These are phyloP conservation scores for Trichoderma reesei DNA, from an alignment of 495 filamentous ascomycete genomes.

Conservation along the genomic window DNA sequence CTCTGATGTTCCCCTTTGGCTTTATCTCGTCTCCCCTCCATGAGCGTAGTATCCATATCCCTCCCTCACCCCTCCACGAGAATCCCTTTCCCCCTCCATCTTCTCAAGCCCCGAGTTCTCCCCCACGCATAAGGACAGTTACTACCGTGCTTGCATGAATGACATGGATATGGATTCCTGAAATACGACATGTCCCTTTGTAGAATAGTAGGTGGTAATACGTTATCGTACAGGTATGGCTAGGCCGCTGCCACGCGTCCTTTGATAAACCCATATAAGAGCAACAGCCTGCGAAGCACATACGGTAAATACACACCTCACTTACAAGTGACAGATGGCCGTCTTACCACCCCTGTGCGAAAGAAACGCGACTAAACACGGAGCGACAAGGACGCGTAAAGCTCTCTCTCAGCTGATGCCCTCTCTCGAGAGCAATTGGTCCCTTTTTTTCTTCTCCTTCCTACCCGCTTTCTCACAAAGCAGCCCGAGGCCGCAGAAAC, in stretches of 20 bases:
- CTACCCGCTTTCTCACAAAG: neutral
- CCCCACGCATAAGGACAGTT: neutral
- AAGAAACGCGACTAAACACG: slow-evolving; percentile 1
- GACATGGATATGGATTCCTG: too few species aligned
- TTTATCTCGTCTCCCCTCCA: neutral
- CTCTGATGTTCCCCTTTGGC: neutral
- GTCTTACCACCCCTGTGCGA: neutral
- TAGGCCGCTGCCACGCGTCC: too few species aligned
- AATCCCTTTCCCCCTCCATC: too few species aligned
- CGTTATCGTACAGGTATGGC: too few species aligned
- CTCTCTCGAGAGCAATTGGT: neutral
- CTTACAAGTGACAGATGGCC: too few species aligned
- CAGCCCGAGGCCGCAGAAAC: neutral
- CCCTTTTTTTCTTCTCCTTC: neutral
- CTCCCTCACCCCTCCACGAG: neutral
- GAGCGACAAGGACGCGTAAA: neutral
- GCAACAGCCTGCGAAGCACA: too few species aligned
- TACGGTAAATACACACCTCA: too few species aligned
- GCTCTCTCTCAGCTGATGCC: slow-evolving; percentile 2
- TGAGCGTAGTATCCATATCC: neutral
- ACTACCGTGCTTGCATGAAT: too few species aligned
- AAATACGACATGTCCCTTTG: neutral
- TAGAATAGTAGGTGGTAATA: too few species aligned
- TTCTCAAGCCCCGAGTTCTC: neutral
- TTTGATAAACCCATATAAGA: too few species aligned